Base-by-base conservation (phyloP, 805 yeast genomes). In the Candida tammaniensis region DNA sequence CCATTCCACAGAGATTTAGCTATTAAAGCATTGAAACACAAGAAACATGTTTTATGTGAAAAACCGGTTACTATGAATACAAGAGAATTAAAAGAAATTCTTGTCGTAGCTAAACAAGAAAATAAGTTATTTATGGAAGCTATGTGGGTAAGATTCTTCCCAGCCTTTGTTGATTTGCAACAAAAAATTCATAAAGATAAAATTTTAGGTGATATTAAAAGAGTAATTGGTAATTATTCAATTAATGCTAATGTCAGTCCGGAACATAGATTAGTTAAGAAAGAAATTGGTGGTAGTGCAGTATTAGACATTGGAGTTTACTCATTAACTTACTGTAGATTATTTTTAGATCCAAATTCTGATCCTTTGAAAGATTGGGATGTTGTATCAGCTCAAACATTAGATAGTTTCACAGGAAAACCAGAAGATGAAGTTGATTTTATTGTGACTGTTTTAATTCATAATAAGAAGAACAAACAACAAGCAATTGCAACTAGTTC, bases 271-370 rank as follows among this genome's bases (percentile, higher is more conserved):
- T 42, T 68, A 35, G 49, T 59, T 23, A 59, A 64, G 44, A 65
- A 64, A 4, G 46, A 46, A 12, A 56, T 72, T 23, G 81, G 75
- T 6, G 82, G 76, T 10, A 80, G 82, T n/a, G 70, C 76, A 0
- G 43, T 75, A 25, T 60, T 75, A 42, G 82, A 76, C 47, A 56
- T 74, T 33, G 80, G 81, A 2, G 60, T 75, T 30, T 76, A 76
- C 42, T 52, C 73, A 3, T 40, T 73, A 30, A 72, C 74, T 4
- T 75, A 64, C 44, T 54, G 60, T 17, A 46, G 76, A 29, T 37
- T 65, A 8, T 53, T 68, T 21, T 41, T 68, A 38, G 64, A 64
- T 42, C 45, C 52, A 22, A 38, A 54, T 17, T 22, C 54, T 21
- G 64, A 64, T 13, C 25, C 19, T 17, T 41, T 47, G 21, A 44